Evolutionary conservation across 148 eudicot species (phyloP), one percentile per base, ranked within the genome.

Genomic region (Cornus controversa): DNA sequence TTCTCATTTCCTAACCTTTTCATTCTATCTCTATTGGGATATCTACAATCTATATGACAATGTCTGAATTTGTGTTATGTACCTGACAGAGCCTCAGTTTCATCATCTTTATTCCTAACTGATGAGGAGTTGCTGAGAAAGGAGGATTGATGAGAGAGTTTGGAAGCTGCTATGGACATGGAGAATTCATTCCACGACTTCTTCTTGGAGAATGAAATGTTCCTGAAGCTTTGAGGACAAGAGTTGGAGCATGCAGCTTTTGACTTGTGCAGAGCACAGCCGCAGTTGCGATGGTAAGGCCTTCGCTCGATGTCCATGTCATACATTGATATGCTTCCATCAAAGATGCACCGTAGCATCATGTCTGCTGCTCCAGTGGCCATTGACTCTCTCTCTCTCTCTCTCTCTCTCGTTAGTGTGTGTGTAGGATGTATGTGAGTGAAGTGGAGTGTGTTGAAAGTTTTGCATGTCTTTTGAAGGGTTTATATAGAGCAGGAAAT

Each of bases 251-350:
- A 50, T 31, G 50, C 26, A 20, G 23, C 77, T 36, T 63, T 75
- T 23, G 25, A 16, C 10, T 63, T 63, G 42, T 75, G 77, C 77
- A 75, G 60, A 6, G 68, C 77, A n/a, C 77, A 75, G 2, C 57
- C 64, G 69, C 77, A 75, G 26, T 75, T 34, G 34, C 60, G 60
- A 64, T 75, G 77, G 77, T 75, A 75, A 2, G 77, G 77, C 50
- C 77, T 62, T 15, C 69, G 34, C 69, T 75, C 77, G 16, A 62
- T 63, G 2, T 37, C 53, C 53, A 60, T 65, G 47, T 75, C 77
- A 15, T 40, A 34, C 54, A 75, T 34, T 5, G 77, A 75, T 31
- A 75, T 36, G 69, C 47, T 75, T 62, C 77, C 77, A 31, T 31
- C 53, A 63, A 58, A 58, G 50, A 29, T 69, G 28, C 66, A 27